Base-by-base conservation (phyloP, 208 protist species). In the Leishmania mexicana region DNA sequence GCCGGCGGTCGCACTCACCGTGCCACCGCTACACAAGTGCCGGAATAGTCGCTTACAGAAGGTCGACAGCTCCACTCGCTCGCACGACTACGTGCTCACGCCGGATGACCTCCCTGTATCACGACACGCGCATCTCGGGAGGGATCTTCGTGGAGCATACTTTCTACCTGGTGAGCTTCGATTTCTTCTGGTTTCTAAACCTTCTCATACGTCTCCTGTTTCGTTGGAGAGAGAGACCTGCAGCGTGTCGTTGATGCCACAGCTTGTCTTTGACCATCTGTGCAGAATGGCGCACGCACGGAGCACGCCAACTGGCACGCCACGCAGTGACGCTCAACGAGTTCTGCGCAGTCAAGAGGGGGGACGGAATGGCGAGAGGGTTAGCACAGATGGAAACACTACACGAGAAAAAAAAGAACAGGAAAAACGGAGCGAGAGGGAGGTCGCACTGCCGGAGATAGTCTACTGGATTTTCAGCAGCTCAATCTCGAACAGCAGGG, bases 401-500 rank as follows among this genome's bases (percentile, higher is more conserved):
- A 76, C 38, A 21, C 21, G 1, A 65, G 17, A 75, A 67, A 49
- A 31, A 31, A 47, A 54, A 38, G 17, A 38, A 5, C 28, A 49
- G 2, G 40, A 57, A 75, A 42, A 45, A 21, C 45, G 49, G 35
- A 21, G 47, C 15, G 0, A 21, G 47, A 77, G 19, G 24, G 6
- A 83, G 3, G n/a, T 42, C 17, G 19, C 15, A 60, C 49, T 10
- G 7, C 40, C 2, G 5, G 13, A 62, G 51, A 40, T 85, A 64
- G 7, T 17, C 53, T 78, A 77, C 51, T 89, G 42, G 71, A 97
- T 93, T 71, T 93, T 89, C 45, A 98, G 85, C 76, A 98, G 72
- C 85, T 98, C 92, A 81, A 98, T 97, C 60, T 97, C 94, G 71
- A 98, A 98, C 42, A 97, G 76, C 53, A 98, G 85, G 5, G 88